Evolutionary conservation across 768 basidiomycete species (phyloP).

Genomic region (Leccinum boreale): DNA sequence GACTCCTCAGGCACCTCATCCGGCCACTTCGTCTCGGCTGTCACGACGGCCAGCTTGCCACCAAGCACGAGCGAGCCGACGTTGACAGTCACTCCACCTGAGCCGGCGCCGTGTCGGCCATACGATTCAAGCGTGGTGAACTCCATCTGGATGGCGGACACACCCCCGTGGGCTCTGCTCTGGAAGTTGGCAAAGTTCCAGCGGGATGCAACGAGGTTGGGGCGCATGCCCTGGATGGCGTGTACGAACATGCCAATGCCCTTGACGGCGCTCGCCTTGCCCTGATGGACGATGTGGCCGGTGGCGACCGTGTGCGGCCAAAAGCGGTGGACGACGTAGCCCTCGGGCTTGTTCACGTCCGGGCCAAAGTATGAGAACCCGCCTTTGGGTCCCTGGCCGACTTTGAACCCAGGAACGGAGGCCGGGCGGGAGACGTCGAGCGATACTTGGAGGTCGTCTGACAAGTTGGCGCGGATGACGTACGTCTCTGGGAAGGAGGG

Average conservation of each 20-base stretch:
- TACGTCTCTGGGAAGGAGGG: conserved; percentile 73
- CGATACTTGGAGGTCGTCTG: conserved; percentile 75
- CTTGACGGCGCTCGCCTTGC: conserved; percentile 51
- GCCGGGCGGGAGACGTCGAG: conserved; percentile 70
- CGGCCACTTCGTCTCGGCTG: conserved; percentile 77
- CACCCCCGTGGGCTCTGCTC: conserved; percentile 64
- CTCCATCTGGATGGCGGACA: conserved; percentile 93
- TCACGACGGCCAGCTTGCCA: conserved; percentile 71
- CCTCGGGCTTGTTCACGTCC: conserved; percentile 65
- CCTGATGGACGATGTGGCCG: conserved; percentile 68
- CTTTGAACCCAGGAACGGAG: conserved; percentile 81
- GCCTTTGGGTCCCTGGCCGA: conserved; percentile 84
- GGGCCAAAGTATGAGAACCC: conserved; percentile 87
- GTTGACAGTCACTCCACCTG: conserved; percentile 81
- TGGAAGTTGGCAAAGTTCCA: conserved; percentile 98
- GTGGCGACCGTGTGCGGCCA: conserved; percentile 68
- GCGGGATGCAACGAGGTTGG: conserved; percentile 84
- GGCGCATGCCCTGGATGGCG: conserved; percentile 98
- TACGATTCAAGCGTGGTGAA: conserved; percentile 80
- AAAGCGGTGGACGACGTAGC: conserved; percentile 88
- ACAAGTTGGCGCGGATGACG: conserved; percentile 73
- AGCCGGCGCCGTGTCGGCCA: conserved; percentile 75
- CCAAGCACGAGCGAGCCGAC: conserved; percentile 82
- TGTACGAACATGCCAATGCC: conserved; percentile 87
- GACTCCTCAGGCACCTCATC: conserved; percentile 51